Conservation (phyloP, 192 early-diverging fungal species). For the Linnemannia exigua region DNA sequence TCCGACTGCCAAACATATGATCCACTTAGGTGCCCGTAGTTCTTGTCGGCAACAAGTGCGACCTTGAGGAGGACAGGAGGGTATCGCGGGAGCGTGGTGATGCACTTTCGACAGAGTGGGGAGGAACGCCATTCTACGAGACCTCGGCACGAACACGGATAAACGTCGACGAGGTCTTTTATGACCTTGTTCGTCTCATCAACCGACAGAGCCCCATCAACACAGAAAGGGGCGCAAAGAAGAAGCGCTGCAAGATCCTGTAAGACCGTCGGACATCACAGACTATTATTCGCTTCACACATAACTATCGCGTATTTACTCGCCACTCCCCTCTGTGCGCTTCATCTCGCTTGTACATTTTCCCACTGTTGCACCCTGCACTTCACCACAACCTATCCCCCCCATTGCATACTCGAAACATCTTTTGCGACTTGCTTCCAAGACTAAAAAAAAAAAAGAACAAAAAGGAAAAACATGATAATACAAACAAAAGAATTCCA, state of each 20-base stretch:
- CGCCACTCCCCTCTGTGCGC: not conserved
- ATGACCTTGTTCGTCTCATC: conserved; percentile 91
- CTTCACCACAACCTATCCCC: not conserved
- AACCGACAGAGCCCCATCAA: conserved; percentile 70
- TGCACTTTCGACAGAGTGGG: conserved; percentile 74
- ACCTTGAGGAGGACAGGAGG: conserved; percentile 79
- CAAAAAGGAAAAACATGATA: conserved; percentile 2
- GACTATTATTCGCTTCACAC: too few relatives aligned
- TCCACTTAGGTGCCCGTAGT: conserved; percentile 82
- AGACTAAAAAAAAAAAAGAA: conserved; percentile 13
- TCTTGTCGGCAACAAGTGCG: conserved; percentile 95
- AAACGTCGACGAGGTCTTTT: conserved; percentile 95
- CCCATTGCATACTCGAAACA: not conserved
- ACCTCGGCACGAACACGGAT: conserved; percentile 88
- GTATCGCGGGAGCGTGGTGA: conserved; percentile 78
- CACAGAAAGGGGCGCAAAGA: conserved; percentile 8
- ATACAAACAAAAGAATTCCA: conserved; percentile 4
- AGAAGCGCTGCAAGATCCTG: conserved; percentile 31
- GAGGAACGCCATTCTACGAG: conserved; percentile 83
- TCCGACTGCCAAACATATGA: not conserved
- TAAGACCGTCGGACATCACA: too few relatives aligned
- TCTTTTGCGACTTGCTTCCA: not conserved
- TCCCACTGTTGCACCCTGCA: not conserved
- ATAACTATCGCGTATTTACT: not conserved
- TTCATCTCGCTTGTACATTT: not conserved